Evolutionary conservation across 257 asterid species (phyloP).

Genomic region (Nicotiana benthamiana): DNA sequence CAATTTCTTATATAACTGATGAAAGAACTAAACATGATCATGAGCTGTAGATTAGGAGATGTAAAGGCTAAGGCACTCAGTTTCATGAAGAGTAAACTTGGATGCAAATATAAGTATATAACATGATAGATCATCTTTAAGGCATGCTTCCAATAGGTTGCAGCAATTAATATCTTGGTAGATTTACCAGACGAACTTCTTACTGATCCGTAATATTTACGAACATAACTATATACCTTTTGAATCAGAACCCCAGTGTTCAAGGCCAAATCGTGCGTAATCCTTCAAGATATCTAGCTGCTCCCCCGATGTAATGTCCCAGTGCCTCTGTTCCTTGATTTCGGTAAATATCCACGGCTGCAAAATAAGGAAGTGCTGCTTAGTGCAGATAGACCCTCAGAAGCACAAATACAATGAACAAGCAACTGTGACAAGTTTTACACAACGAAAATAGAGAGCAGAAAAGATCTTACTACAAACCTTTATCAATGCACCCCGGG

Average conservation of each 20-base stretch:
- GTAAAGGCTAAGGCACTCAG: not conserved
- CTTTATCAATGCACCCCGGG: slow-evolving; percentile 90
- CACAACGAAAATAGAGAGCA: not conserved
- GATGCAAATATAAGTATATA: not conserved
- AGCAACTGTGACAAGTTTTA: not conserved
- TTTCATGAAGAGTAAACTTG: not conserved
- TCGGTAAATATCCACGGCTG: slow-evolving; percentile 99
- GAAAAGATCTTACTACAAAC: slow-evolving; percentile 27
- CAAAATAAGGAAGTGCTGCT: slow-evolving; percentile 13
- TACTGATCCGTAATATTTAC: not conserved
- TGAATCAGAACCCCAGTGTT: slow-evolving; percentile 98
- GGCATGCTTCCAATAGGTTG: not conserved
- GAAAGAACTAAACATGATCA: not conserved
- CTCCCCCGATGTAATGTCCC: slow-evolving; percentile 95
- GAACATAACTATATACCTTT: slow-evolving; percentile 45
- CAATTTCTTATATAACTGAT: not conserved
- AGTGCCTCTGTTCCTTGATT: slow-evolving; percentile 95
- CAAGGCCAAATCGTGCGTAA: slow-evolving; percentile 70
- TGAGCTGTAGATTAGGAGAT: not conserved
- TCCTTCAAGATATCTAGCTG: slow-evolving; percentile 73
- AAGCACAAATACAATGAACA: not conserved
- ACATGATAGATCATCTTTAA: not conserved
- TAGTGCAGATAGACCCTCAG: not conserved
- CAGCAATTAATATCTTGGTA: not conserved
- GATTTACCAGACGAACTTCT: not conserved